Evolutionary conservation across 2,329 filamentous ascomycete species (phyloP).

Genomic region (Colletotrichum scovillei): DNA sequence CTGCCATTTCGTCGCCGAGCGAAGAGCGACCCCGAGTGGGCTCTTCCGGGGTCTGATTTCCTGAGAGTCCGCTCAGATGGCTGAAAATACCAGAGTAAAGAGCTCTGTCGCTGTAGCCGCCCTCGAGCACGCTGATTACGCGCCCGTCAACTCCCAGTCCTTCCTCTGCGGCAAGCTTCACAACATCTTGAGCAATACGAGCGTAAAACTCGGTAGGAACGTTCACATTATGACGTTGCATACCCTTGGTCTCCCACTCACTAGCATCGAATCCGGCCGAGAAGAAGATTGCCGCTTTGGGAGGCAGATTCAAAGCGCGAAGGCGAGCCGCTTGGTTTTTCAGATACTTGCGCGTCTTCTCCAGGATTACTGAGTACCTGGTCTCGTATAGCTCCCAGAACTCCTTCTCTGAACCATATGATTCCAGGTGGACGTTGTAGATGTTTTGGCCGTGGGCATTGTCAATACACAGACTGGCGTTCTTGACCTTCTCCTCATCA

Average conservation of each 20-base stretch:
- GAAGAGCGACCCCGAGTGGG: conserved; percentile 49
- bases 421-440: conserved; percentile 94
- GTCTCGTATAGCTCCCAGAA: conserved; percentile 91
- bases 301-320: conserved; percentile 66
- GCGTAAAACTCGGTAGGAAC: conserved; percentile 98
- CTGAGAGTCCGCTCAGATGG: conserved; percentile 85
- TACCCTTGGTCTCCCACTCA: conserved; percentile 90
- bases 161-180: conserved; percentile 83
- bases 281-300: conserved; percentile 90
- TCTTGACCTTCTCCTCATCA: conserved; percentile 93
- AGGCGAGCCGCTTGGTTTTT: conserved; percentile 76
- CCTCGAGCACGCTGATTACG: conserved; percentile 93
- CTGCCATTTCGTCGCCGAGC: conserved; percentile 69
- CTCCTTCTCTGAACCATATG: conserved; percentile 84
- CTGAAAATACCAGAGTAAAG: conserved; percentile 89
- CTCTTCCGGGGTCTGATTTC: conserved; percentile 54
- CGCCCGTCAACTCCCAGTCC: conserved; percentile 82
- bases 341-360: conserved; percentile 86
- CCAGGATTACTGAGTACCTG: conserved; percentile 80
- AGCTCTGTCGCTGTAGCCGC: conserved; percentile 94
- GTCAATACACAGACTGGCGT: conserved; percentile 93
- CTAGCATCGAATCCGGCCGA: conserved; percentile 98
- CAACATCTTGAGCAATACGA: conserved; percentile 86
- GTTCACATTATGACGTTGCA: conserved; percentile 96
- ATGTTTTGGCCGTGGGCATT: conserved; percentile 93